Percentiles rank a stretch among this genome's conserved stretches.
These are phyloP conservation scores for Talaromyces pinophilus DNA, from an alignment of 2,329 filamentous ascomycete species.

Conservation along the genomic window DNA sequence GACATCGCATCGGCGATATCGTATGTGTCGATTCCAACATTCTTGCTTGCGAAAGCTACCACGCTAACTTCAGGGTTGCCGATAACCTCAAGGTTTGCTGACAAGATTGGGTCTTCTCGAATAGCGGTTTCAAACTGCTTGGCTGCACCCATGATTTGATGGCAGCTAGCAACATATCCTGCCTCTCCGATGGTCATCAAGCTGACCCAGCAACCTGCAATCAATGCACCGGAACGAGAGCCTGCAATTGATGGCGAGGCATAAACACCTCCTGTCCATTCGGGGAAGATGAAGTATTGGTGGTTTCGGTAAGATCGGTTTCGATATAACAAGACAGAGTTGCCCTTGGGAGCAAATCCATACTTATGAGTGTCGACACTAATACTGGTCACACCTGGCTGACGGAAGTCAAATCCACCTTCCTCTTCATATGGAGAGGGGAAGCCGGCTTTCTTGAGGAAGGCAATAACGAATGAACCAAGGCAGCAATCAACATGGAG, in stretches of 20 bases:
- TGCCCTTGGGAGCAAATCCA: slow-evolving; percentile 96
- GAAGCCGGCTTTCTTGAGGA: slow-evolving; percentile 91
- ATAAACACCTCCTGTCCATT: slow-evolving; percentile 96
- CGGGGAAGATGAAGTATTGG: slow-evolving; percentile 94
- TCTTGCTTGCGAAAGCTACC: slow-evolving; percentile 79
- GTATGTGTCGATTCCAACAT: slow-evolving; percentile 76
- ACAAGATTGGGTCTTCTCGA: slow-evolving; percentile 66
- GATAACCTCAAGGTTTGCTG: slow-evolving; percentile 73
- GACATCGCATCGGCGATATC: slow-evolving; percentile 90
- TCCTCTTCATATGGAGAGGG: slow-evolving; percentile 61
- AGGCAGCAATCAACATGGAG: slow-evolving; percentile 98
- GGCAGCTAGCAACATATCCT: slow-evolving; percentile 84
- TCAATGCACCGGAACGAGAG: slow-evolving; percentile 86
- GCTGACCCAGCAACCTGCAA: slow-evolving; percentile 93
- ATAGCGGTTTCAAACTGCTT: slow-evolving; percentile 80
- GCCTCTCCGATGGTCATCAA: slow-evolving; percentile 84
- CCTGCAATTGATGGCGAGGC: slow-evolving; percentile 90
- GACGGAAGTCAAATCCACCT: slow-evolving; percentile 86
- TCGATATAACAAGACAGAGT: slow-evolving; percentile 90
- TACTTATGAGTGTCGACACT: slow-evolving; percentile 99
- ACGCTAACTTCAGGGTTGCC: slow-evolving; percentile 87
- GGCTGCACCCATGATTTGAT: slow-evolving; percentile 81
- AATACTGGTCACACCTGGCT: slow-evolving; percentile 92
- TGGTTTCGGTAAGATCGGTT: slow-evolving; percentile 74
- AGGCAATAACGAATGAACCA: slow-evolving; percentile 90